Evolutionary conservation across 2,329 filamentous ascomycete genomes (phyloP).

Genomic region (Chaetomium olivaceum): DNA sequence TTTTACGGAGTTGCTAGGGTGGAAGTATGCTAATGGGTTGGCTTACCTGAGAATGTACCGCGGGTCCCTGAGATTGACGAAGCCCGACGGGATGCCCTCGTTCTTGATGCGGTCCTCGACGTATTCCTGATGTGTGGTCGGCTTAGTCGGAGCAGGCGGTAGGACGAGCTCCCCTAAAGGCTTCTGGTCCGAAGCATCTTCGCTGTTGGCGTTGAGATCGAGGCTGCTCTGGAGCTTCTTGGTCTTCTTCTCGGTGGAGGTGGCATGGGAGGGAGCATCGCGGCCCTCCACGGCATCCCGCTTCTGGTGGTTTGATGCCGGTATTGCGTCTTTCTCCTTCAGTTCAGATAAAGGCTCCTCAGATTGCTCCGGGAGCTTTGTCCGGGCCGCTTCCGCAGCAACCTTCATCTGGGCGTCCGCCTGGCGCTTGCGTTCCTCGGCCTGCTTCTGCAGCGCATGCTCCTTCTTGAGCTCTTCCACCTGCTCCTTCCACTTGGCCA

Average conservation of each 20-base stretch:
- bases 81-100: constrained; percentile 53
- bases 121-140: constrained; percentile 56
- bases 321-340: constrained; percentile 2
- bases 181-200: constrained; percentile 21
- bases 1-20: too few relatives aligned
- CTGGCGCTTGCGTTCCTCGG: constrained; percentile 11
- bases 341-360: not conserved
- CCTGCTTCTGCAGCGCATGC: constrained; percentile 30
- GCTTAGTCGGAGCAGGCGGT: constrained; percentile 42
- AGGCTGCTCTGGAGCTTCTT: constrained; percentile 28
- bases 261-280: constrained; percentile 5
- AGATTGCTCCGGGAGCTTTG: not conserved
- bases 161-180: constrained; percentile 29
- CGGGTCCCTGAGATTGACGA: constrained; percentile 45
- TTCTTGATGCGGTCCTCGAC: constrained; percentile 48
- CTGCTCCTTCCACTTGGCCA: constrained; percentile 44
- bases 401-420: not conserved
- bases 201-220: constrained; percentile 28
- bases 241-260: constrained; percentile 14
- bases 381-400: constrained; percentile 1
- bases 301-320: not conserved
- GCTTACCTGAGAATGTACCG: constrained; percentile 64
- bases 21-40: not conserved
- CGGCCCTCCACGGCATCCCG: constrained; percentile 2
- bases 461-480: constrained; percentile 38